These are phyloP conservation scores for Scheffersomyces segobiensis DNA, from an alignment of 1,139 yeast genomes.

Conservation along the genomic window DNA sequence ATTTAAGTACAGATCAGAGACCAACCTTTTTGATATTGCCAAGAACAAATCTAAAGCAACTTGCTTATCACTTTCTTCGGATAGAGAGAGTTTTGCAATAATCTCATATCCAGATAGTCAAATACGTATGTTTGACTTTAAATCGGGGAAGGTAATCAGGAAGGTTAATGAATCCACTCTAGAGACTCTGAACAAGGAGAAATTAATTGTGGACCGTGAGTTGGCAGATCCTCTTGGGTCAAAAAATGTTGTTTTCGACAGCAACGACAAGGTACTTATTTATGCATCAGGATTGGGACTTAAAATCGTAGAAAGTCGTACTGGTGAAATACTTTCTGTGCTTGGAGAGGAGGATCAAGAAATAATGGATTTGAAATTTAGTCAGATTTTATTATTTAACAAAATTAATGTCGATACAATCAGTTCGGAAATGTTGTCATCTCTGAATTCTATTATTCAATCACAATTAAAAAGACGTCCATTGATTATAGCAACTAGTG, in stretches of 20 bases:
- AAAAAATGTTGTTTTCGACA: constrained; percentile 29
- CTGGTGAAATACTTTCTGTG: constrained; percentile 23
- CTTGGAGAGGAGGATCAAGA: constrained; percentile 33
- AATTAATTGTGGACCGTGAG: constrained; percentile 16
- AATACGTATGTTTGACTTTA: constrained; percentile 32
- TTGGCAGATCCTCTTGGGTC: constrained; percentile 4
- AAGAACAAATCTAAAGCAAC: constrained; percentile 27
- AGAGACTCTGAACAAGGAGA: constrained; percentile 24
- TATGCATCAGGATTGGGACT: constrained; percentile 37
- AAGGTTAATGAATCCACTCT: constrained; percentile 20
- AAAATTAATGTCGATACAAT: constrained; percentile 14
- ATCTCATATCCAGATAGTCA: constrained; percentile 29
- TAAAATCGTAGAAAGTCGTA: constrained; percentile 29
- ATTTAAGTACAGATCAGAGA: constrained; percentile 41
- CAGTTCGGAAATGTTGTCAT: constrained; percentile 35
- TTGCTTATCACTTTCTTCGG: constrained; percentile 21
- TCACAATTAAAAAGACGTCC: constrained; percentile 32
- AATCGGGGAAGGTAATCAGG: constrained; percentile 31
- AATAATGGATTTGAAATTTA: constrained; percentile 21
- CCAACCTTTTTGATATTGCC: constrained; percentile 42
- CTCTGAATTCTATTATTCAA: constrained; percentile 36
- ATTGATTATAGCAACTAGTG: constrained; percentile 33
- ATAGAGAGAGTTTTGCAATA: constrained; percentile 23
- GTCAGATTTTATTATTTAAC: constrained; percentile 13
- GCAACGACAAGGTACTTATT: constrained; percentile 30